Evolutionary conservation across 1,139 yeast genomes (phyloP), one percentile per base, ranked within the genome.

Genomic region (Groenewaldozyma auringiensis): DNA sequence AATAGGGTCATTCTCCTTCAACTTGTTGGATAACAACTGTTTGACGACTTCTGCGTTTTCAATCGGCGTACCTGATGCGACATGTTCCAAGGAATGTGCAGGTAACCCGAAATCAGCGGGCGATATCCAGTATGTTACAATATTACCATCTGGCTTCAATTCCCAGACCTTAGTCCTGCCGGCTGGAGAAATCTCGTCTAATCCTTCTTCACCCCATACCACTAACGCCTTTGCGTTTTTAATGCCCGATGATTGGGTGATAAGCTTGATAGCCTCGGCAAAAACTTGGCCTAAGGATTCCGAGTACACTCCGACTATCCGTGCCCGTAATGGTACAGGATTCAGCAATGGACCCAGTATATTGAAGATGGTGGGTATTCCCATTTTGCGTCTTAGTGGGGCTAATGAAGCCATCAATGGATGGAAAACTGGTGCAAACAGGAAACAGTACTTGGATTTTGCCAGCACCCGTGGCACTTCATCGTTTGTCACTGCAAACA

Each of bases 381-480:
- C 96, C 50, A 92, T 67, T 37, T 78, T 72, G 37, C 81, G 75
- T 56, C 98, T 72, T 20, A 92, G 69, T n/a, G 74, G 70, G 0
- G 92, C 95, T 13, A 89, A 92, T 48, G 75, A 73, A 33, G 79
- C 87, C 94, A 92, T 84, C 4, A 92, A 95, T n/a, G 84, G 83
- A 61, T 92, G 97, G 72, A 88, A 92, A 37, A 88, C 81, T 3
- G 97, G 97, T 0, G 98, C 98, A 62, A 85, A 83, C 34, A 92
- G 70, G 61, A 85, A 92, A 55, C 89, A 75, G 58, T 88, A 84
- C 27, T 74, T 66, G 13, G 81, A 71, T 37, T 55, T 47, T 32
- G 68, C 62, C 50, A 89, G 78, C 41, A 89, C 75, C 11, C 61
- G 61, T 1, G 92, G 85, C 1, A 88, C 81, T 1, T 85, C 78